These are phyloP conservation scores for Aureobasidium namibiae DNA, from an alignment of 2,329 filamentous ascomycete genomes.

Conservation along the genomic window DNA sequence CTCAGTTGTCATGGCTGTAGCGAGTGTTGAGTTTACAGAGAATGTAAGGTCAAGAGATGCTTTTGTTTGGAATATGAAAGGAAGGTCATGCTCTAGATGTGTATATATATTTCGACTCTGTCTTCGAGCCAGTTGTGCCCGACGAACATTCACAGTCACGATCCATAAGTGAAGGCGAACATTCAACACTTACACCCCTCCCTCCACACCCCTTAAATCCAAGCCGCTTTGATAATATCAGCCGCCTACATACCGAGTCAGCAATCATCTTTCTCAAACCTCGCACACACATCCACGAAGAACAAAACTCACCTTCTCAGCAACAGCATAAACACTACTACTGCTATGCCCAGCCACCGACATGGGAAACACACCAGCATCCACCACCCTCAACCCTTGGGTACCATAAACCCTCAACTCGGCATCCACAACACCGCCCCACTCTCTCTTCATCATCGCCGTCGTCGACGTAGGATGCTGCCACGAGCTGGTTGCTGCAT, in stretches of 20 bases:
- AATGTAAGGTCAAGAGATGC: no score
- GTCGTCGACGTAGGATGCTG: slow-evolving; percentile 25
- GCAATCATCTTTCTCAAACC: background rate
- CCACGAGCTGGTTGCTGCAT: background rate
- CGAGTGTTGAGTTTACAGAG: no score
- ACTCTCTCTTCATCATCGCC: slow-evolving; percentile 37
- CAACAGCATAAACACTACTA: slow-evolving; percentile 17
- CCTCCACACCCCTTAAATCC: background rate
- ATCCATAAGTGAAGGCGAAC: no score
- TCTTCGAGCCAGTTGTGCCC: no score
- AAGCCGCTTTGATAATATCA: slow-evolving; percentile 16
- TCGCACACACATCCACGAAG: no score
- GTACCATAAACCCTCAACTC: slow-evolving; percentile 34
- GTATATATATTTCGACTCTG: no score
- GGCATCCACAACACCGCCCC: slow-evolving; percentile 41
- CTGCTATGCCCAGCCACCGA: slow-evolving; percentile 24
- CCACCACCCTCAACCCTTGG: slow-evolving; percentile 34
- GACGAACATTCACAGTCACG: no score
- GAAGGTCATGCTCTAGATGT: no score
- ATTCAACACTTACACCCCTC: no score
- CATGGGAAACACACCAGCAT: slow-evolving; percentile 35
- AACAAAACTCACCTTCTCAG: slow-evolving; percentile 14
- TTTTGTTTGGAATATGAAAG: no score
- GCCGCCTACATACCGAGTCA: slow-evolving; percentile 10
- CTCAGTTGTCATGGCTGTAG: no score